Evolutionary conservation across 2,329 filamentous ascomycete species (phyloP), one percentile per base, ranked within the genome.

Genomic region (Neofusicoccum umdonicola): DNA sequence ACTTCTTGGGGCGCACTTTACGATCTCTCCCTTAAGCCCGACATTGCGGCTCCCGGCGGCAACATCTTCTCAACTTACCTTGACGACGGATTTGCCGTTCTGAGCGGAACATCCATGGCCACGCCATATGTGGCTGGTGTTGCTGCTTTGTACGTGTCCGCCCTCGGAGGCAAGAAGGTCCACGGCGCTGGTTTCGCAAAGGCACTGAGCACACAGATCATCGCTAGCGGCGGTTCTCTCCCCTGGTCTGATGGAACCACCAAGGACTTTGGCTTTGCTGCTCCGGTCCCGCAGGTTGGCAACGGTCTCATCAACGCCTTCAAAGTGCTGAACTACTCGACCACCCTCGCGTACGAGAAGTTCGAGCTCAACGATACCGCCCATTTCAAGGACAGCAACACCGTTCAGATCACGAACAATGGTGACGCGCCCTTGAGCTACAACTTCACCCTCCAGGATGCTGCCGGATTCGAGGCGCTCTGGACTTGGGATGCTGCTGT

Each of bases 351-450:
- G 69, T 81, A 80, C 9, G 84, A 84, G n/a, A 85, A 82, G 72
- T 74, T 90, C 13, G 82, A 84, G 3, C 88, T 89, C 76, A 89
- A 89, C 71, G 87, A 90, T 72, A 87, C 86, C 0, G 84, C 85
- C 67, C 72, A 88, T 77, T 83, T 87, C 67, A 72, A 73, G 51
- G 73, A 78, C 11, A 77, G 76, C 2, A 76, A 82, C 48, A 81
- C 82, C 67, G 87, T 89, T 71, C 82, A 78, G 44, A 79, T 90
- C 68, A 80, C 74, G 69, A 90, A 89, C 77, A 78, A 78, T 4
- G 84, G 83, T 51, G 73, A 73, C 15, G 76, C 78, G 27, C 72
- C 78, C 0, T 72, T 86, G 57, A 83, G 82, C 5, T 88, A 87
- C 73, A 77, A 78, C 7, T 75, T 89, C 11, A 79, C 78, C 31